Percentiles rank a stretch among this genome's conserved stretches.
phyloP scores from a whole-genome alignment of 345 rosid species.

The Eucalyptus pauciflora region DNA sequence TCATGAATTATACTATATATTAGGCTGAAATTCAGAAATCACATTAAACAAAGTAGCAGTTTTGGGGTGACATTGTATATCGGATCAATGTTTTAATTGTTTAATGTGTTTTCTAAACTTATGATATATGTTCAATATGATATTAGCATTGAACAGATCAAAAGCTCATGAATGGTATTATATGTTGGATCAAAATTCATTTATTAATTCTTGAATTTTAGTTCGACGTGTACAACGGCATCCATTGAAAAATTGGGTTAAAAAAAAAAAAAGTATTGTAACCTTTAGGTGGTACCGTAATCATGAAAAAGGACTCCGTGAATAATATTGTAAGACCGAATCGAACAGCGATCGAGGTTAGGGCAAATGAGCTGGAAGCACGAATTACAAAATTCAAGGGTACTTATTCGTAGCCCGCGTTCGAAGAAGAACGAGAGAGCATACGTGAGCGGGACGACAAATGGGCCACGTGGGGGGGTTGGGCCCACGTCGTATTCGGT shows the following conservation, averaged over 20 bases:
- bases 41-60: rapidly evolving
- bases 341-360: not conserved
- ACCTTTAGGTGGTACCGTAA: not conserved
- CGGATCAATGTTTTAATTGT: rapidly evolving
- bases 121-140: no score
- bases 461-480: not conserved
- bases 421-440: not conserved
- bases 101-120: no score
- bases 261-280: not conserved
- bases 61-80: no score
- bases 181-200: rapidly evolving
- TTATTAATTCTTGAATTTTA: not conserved
- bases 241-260: rapidly evolving
- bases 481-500: not conserved
- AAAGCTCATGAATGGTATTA: no score
- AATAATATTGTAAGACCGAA: not conserved
- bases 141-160: not conserved
- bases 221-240: rapidly evolving
- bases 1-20: rapidly evolving
- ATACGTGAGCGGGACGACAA: not conserved
- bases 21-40: rapidly evolving
- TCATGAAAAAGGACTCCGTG: not conserved
- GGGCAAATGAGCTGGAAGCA: not conserved
- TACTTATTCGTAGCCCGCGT: not conserved
- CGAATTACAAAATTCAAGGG: not conserved